phyloP scores from a whole-genome alignment of 345 rosid genomes.

The Cardamine chenopodiifolia region DNA sequence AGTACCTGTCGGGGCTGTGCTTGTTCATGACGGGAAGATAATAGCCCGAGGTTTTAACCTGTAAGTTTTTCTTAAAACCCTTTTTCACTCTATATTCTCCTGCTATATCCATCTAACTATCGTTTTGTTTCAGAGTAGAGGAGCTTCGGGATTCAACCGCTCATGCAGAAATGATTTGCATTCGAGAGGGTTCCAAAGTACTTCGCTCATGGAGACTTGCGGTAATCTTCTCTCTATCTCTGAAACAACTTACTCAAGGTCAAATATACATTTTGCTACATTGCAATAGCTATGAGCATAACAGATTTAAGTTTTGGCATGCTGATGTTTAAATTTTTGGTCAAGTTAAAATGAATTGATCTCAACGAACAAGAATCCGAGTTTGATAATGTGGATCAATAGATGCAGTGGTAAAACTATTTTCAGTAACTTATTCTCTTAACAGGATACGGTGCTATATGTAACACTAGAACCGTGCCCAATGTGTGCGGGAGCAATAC shows the following conservation, averaged over 20 bases:
- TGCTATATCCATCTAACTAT: background rate
- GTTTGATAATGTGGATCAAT: background rate
- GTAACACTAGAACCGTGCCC: slow-evolving; percentile 97
- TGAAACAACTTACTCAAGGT: background rate
- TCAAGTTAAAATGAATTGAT: no score
- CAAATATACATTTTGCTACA: slow-evolving; percentile 2
- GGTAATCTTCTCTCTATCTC: slow-evolving; percentile 49
- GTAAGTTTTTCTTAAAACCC: slow-evolving; percentile 53
- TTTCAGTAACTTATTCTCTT: slow-evolving; percentile 8
- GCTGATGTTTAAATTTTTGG: no score
- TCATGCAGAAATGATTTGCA: slow-evolving; percentile 96
- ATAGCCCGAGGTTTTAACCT: slow-evolving; percentile 91
- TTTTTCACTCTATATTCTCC: background rate
- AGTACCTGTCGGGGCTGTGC: slow-evolving; percentile 95
- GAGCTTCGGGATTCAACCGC: slow-evolving; percentile 94
- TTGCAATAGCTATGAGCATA: slow-evolving; percentile 14
- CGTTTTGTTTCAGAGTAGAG: slow-evolving; percentile 73
- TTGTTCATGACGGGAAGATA: slow-evolving; percentile 86
- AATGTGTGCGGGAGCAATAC: slow-evolving; percentile 99
- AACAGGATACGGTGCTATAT: slow-evolving; percentile 81
- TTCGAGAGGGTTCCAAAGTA: slow-evolving; percentile 80
- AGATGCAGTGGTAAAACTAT: background rate
- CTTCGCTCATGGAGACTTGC: slow-evolving; percentile 86
- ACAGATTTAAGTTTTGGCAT: background rate
- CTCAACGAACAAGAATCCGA: no score